Evolutionary conservation across 2,329 filamentous ascomycete genomes (phyloP).

Genomic region (Phyllosticta ampelicida): DNA sequence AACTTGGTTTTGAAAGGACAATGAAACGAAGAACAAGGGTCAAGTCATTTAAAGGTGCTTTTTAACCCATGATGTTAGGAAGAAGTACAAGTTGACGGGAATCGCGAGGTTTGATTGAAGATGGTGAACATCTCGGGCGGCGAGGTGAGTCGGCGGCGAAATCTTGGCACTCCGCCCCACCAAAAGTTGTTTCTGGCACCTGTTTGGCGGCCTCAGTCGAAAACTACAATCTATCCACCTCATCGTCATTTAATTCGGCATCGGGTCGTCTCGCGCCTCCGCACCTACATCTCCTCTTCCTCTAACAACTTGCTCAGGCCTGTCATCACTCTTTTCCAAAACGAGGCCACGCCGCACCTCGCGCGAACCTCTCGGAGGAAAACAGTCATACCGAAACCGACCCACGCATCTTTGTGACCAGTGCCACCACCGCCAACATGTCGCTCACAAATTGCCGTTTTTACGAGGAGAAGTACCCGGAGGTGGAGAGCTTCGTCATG

Average conservation of each 20-base stretch:
- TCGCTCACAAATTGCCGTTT: constrained; percentile 94
- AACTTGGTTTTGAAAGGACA: not conserved
- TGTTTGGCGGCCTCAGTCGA: not conserved
- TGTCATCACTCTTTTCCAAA: not conserved
- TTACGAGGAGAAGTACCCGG: constrained; percentile 94
- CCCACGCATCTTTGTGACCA: not conserved
- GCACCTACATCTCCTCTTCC: not conserved
- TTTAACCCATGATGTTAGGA: not conserved
- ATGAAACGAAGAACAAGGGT: not conserved
- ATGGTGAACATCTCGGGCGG: not conserved
- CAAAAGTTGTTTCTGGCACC: not conserved
- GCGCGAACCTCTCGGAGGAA: not conserved
- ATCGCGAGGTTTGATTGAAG: not conserved
- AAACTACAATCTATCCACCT: not conserved
- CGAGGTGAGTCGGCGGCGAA: not conserved
- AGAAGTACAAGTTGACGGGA: not conserved
- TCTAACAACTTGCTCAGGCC: not conserved
- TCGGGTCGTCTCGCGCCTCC: not conserved
- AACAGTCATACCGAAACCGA: not conserved
- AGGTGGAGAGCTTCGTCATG: constrained; percentile 99
- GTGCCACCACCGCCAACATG: constrained; percentile 44
- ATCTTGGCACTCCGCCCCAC: constrained; percentile 10
- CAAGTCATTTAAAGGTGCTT: not conserved
- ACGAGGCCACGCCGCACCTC: not conserved
- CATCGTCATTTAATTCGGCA: not conserved